phyloP scores from a whole-genome alignment of 2,329 filamentous ascomycete species.

The Aspergillus sp. region DNA sequence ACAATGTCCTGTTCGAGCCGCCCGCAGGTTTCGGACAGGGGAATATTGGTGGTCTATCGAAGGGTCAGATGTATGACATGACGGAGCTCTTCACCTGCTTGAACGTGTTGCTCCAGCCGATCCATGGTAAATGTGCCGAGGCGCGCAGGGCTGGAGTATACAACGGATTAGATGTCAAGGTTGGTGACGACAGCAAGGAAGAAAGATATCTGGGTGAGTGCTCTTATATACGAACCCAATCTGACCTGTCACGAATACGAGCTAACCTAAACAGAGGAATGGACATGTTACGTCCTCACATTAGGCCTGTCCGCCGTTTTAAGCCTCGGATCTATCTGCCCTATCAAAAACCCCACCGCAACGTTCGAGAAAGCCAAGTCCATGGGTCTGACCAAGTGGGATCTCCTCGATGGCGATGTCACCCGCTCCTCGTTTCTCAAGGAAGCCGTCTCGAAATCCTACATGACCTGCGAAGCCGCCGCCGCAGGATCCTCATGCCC shows the following conservation, averaged over 20 bases:
- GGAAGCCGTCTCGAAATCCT: conserved; percentile 54
- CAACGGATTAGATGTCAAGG: conserved; percentile 46
- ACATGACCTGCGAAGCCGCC: conserved; percentile 39
- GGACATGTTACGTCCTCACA: conserved; percentile 54
- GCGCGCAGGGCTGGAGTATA: conserved; percentile 53
- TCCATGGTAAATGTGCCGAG: conserved; percentile 49
- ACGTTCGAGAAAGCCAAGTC: conserved; percentile 49
- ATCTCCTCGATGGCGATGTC: conserved; percentile 38
- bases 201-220: conserved; percentile 47
- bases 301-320: conserved; percentile 52
- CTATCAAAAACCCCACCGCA: conserved; percentile 31
- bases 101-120: conserved; percentile 48
- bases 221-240: background rate
- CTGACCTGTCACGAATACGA: conserved; percentile 1
- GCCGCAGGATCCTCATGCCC: background rate
- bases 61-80: conserved; percentile 56
- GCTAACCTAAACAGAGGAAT: conserved; percentile 45
- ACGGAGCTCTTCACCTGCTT: conserved; percentile 59
- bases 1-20: conserved; percentile 49
- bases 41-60: conserved; percentile 49
- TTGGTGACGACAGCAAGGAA: conserved; percentile 36
- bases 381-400: conserved; percentile 54
- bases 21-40: conserved; percentile 53
- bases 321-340: conserved; percentile 41
- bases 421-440: conserved; percentile 54